Percentiles rank a stretch among this genome's conserved stretches.
Evolutionary conservation across 2,329 filamentous ascomycete species (phyloP).

Genomic region (Colletotrichum sp.): DNA sequence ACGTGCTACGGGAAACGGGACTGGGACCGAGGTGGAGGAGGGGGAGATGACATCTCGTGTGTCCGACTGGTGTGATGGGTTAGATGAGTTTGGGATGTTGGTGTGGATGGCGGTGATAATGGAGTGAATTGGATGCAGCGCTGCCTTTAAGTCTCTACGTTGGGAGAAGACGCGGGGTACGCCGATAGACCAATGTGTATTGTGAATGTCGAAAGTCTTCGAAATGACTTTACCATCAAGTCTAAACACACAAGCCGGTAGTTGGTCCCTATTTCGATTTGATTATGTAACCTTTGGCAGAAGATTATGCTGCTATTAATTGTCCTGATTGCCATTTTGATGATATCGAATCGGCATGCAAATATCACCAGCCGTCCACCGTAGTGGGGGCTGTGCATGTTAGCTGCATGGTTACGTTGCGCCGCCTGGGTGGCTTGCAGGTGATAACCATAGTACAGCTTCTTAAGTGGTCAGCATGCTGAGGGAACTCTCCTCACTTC

Average conservation of each 20-base stretch:
- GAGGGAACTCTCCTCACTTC: neutral
- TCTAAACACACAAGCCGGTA: neutral
- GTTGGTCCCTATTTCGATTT: neutral
- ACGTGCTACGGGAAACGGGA: neutral
- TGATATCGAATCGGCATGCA: neutral
- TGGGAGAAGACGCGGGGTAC: neutral
- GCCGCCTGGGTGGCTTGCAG: neutral
- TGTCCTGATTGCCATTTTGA: neutral
- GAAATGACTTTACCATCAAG: neutral
- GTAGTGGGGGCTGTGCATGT: neutral
- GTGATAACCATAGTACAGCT: neutral
- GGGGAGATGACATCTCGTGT: conserved; percentile 16
- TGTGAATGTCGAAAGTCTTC: neutral
- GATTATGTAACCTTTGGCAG: neutral
- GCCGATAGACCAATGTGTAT: neutral
- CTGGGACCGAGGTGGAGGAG: neutral
- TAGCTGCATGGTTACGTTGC: neutral
- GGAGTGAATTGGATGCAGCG: conserved; percentile 22
- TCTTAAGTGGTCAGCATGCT: neutral
- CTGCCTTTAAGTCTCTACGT: neutral
- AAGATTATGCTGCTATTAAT: neutral
- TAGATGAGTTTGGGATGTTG: conserved; percentile 29
- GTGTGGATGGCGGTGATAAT: conserved; percentile 34
- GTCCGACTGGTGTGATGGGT: conserved; percentile 27
- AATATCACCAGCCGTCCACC: neutral